Evolutionary conservation across 768 basidiomycete species (phyloP), one percentile per base, ranked within the genome.

Genomic region (Lentinula guzmanii): DNA sequence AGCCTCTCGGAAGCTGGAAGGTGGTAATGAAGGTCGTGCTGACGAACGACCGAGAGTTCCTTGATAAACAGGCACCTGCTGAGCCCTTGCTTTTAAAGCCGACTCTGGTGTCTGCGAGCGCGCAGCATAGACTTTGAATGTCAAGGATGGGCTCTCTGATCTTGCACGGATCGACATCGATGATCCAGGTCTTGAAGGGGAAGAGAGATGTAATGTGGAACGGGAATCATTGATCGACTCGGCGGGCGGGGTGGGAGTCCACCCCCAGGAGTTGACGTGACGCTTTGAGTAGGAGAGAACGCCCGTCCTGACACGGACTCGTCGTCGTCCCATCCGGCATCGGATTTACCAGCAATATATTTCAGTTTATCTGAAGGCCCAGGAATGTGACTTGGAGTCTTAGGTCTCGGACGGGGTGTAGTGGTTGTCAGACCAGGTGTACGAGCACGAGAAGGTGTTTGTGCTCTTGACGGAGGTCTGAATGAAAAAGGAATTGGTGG

Each of bases 361-460:
- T 79, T 78, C 67, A 76, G 73, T 54, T 78, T 72, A 63, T 77
- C 77, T 48, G 77, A 75, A 16, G 90, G 91, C 7, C 74, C 79
- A 50, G 92, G 91, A 59, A 94, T 93, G 62, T 85, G 77, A 66
- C 89, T 91, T 0, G 92, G 92, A 0, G 92, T 93, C 74, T 84
- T 86, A 3, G 91, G 82, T 61, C 92, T 82, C 15, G 84, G 75
- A n/a, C 89, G 85, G 21, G 89, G 87, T 0, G 85, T 82, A 6
- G 77, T 69, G 16, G 35, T 62, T n/a, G 59, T 35, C n/a, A 62
- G 55, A n/a, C 70, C 68, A 35, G 79, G 74, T 8, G 74, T 67
- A 37, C 77, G 74, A 41, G 79, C 77, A 64, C 85, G 86, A 1
- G 86, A 77, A 72, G 28, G 82, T 74, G 54, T 74, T 67, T 65